A percentile compares a stretch with the other conserved stretches of the same genome.
Evolutionary conservation across 257 asterid species (phyloP).

Genomic region (Ocimum tenuiflorum): DNA sequence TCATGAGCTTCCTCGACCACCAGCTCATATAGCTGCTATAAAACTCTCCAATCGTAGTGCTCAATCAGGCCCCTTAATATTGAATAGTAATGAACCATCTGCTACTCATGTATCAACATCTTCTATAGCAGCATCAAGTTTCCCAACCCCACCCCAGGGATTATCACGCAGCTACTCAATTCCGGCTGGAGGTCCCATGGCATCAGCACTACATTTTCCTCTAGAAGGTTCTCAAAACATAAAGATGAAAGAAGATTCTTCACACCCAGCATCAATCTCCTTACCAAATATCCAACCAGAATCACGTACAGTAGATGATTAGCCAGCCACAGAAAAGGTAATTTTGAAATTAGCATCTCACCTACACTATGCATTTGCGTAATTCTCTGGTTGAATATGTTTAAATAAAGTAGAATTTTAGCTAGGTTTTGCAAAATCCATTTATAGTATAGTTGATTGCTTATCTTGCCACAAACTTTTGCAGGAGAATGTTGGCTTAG

Average conservation of each 20-base stretch:
- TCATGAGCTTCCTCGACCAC: constrained; percentile 97
- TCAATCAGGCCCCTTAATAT: constrained; percentile 73
- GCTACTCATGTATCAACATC: constrained; percentile 26
- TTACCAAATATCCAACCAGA: constrained; percentile 24
- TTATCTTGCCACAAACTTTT: too few species aligned
- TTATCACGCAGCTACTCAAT: constrained; percentile 74
- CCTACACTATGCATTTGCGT: background rate
- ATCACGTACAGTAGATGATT: constrained; percentile 33
- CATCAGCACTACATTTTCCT: constrained; percentile 31
- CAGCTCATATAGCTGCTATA: constrained; percentile 45
- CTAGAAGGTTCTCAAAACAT: constrained; percentile 34
- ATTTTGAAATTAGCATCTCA: background rate
- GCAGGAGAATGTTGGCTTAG: background rate
- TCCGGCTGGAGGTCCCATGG: constrained; percentile 55
- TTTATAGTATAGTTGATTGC: too few species aligned
- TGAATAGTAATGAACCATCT: constrained; percentile 38
- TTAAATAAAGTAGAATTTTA: background rate
- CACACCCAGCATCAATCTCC: constrained; percentile 42
- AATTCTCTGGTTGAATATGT: background rate
- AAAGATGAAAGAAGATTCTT: constrained; percentile 38
- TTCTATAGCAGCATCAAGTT: constrained; percentile 40
- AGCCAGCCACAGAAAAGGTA: constrained; percentile 29
- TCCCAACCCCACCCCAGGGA: constrained; percentile 52
- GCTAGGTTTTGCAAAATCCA: too few species aligned
- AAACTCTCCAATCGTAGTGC: constrained; percentile 35